phyloP scores from a whole-genome alignment of 2,329 filamentous ascomycete species.

The Zarea fungicola region DNA sequence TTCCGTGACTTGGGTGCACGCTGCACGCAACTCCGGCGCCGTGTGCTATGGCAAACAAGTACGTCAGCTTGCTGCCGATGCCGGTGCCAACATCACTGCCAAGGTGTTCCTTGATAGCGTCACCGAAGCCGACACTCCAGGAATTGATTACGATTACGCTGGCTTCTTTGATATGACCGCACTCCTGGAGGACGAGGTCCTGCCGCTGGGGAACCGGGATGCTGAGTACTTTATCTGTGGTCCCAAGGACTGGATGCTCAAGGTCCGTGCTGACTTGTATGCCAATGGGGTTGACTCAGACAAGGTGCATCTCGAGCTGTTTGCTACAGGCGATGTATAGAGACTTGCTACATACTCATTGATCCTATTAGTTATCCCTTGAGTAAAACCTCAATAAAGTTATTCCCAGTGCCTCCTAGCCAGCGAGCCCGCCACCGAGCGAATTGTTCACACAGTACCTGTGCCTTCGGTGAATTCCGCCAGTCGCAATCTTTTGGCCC shows the following conservation, averaged over 20 bases:
- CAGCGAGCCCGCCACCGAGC: too few species aligned
- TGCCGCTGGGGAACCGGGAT: constrained; percentile 46
- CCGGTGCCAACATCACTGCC: constrained; percentile 9
- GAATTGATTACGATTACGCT: constrained; percentile 51
- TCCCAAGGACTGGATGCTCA: constrained; percentile 61
- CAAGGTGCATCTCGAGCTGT: constrained; percentile 60
- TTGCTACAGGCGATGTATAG: constrained; percentile 46
- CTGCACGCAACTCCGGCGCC: constrained; percentile 43
- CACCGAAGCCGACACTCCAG: constrained; percentile 33
- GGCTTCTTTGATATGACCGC: constrained; percentile 52
- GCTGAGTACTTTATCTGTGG: constrained; percentile 67
- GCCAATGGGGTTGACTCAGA: constrained; percentile 46
- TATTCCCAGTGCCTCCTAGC: too few species aligned
- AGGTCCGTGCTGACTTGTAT: constrained; percentile 45
- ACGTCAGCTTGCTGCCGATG: constrained; percentile 31
- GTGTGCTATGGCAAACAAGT: constrained; percentile 53
- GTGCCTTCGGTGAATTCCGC: too few species aligned
- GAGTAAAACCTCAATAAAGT: too few species aligned
- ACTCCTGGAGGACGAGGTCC: constrained; percentile 41
- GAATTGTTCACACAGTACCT: too few species aligned
- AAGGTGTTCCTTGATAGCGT: constrained; percentile 53
- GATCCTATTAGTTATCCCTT: too few species aligned
- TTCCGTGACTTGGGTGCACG: constrained; percentile 58
- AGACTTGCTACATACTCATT: too few species aligned
- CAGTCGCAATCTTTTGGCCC: too few species aligned